Conservation (phyloP, 2,329 filamentous ascomycete species). For the Fusarium albidum region DNA sequence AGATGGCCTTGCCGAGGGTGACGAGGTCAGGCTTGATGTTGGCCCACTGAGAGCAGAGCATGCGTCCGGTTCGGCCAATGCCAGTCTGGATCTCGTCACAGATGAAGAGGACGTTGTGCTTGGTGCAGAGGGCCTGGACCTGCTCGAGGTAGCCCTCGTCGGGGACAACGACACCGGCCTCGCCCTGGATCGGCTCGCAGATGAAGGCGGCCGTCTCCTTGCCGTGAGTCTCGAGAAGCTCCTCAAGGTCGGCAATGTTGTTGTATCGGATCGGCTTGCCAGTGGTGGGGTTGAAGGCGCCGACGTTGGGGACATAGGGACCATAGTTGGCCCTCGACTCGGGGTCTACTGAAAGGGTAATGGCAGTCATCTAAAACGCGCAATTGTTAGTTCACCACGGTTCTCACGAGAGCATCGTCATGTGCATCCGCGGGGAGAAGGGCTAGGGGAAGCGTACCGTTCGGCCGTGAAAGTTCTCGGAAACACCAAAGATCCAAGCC, state of each 20-base stretch:
- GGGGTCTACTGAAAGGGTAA: conserved; percentile 93
- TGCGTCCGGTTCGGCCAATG: conserved; percentile 91
- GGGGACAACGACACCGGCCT: conserved; percentile 95
- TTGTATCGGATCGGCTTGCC: conserved; percentile 33
- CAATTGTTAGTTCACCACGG: conserved; percentile 4
- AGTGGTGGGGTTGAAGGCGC: conserved; percentile 58
- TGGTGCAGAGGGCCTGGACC: conserved; percentile 86
- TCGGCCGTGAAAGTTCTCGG: conserved; percentile 35
- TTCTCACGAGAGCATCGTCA: background rate
- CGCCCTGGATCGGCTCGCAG: conserved; percentile 66
- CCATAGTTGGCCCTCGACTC: conserved; percentile 98
- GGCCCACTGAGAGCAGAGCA: conserved; percentile 94
- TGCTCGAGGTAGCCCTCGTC: conserved; percentile 79
- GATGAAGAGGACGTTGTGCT: conserved; percentile 95
- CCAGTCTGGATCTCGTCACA: conserved; percentile 99
- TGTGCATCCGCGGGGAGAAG: background rate
- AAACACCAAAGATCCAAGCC: conserved; percentile 34
- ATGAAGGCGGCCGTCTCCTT: conserved; percentile 34
- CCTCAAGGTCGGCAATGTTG: conserved; percentile 32
- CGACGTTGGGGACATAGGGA: conserved; percentile 90
- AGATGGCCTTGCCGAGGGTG: conserved; percentile 95
- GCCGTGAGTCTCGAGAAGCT: conserved; percentile 31
- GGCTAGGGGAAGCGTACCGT: conserved; percentile 68
- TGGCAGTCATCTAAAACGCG: conserved; percentile 78
- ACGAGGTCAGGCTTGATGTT: conserved; percentile 96